These are phyloP conservation scores for Eutrema yunnanense DNA, from an alignment of 345 rosid species.

Conservation along the genomic window DNA sequence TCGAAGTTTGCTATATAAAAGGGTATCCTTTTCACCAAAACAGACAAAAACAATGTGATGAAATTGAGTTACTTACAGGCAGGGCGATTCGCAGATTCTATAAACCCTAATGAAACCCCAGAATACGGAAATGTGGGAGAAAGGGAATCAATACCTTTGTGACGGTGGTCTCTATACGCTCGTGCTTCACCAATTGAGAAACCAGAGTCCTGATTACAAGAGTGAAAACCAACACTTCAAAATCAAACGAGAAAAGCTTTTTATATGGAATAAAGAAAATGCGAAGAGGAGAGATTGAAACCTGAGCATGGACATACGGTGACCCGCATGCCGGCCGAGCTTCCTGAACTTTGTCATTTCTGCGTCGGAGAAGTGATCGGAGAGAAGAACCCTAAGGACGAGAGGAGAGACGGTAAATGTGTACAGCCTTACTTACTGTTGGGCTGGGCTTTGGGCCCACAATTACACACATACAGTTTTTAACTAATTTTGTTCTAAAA, in stretches of 20 bases:
- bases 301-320: conserved; percentile 95
- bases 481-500: not conserved
- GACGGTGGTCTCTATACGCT: conserved; percentile 89
- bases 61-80: conserved; percentile 25
- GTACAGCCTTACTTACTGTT: not conserved
- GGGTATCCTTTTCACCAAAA: not conserved
- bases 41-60: not conserved
- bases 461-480: not conserved
- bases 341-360: conserved; percentile 78
- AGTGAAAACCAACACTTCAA: not conserved
- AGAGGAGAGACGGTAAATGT: not conserved
- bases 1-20: not conserved
- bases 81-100: not conserved
- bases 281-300: not conserved
- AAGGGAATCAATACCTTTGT: conserved; percentile 45
- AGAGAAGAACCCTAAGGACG: conserved; percentile 9
- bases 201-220: conserved; percentile 65
- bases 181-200: conserved; percentile 88
- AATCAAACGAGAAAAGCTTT: not conserved
- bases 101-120: conserved; percentile 30
- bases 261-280: not conserved
- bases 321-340: conserved; percentile 65
- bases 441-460: conserved; percentile 1
- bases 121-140: not conserved
- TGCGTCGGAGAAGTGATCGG: conserved; percentile 11